Conservation (phyloP, 169 alveolate genomes). For the Sarcocystis neurona region DNA sequence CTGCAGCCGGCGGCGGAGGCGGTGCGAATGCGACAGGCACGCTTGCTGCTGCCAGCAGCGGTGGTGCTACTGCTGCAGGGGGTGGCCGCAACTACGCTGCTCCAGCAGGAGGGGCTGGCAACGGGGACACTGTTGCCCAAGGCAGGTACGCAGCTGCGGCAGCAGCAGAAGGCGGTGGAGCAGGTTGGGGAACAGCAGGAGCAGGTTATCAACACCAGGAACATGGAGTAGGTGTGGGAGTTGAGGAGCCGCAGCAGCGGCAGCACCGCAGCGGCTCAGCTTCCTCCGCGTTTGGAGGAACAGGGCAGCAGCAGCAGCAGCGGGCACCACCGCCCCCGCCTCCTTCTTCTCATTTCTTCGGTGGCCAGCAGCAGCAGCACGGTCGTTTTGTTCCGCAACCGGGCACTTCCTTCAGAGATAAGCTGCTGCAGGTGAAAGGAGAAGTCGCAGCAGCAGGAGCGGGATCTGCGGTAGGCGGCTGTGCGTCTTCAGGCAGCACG, state of each 20-base stretch:
- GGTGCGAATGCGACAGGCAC: no score
- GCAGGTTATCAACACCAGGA: neutral
- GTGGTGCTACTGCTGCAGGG: no score
- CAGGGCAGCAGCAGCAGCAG: constrained; percentile 14
- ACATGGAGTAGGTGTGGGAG: neutral
- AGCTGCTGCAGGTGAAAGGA: constrained; percentile 9
- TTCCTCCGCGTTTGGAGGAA: neutral
- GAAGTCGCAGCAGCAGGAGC: no score
- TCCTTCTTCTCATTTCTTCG: neutral
- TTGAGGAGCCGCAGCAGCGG: neutral
- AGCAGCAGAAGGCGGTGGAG: neutral
- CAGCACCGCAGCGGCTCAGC: neutral
- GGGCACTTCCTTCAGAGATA: constrained; percentile 30
- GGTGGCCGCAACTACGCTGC: neutral
- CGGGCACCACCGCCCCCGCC: constrained; percentile 31
- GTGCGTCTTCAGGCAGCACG: no score
- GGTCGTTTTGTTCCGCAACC: neutral
- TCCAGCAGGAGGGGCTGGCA: neutral
- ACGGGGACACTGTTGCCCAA: neutral
- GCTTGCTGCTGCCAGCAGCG: no score
- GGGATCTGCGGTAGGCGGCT: no score
- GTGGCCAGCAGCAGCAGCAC: no score
- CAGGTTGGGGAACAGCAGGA: neutral
- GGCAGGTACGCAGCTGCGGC: no score
- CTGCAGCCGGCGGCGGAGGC: no score